Evolutionary conservation across 2,329 filamentous ascomycete species (phyloP), one percentile per base, ranked within the genome.

Genomic region (Phoma sp.): DNA sequence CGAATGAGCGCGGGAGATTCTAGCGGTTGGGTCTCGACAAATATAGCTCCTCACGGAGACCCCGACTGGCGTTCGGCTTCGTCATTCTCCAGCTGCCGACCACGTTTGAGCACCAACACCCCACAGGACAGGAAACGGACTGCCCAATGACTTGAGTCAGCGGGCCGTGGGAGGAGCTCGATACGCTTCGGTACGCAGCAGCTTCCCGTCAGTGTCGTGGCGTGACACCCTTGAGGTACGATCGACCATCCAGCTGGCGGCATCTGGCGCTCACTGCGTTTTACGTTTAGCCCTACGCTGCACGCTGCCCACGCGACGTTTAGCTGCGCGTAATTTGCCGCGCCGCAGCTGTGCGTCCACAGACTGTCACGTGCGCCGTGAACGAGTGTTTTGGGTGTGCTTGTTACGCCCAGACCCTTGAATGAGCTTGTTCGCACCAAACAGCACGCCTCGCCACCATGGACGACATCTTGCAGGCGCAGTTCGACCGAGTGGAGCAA

Each of bases 401-500:
- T 42, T 34, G 26, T 53, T 54, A 40, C 53, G 37, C 18, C 34
- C 46, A 26, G 30, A 25, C 37, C 42, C 47, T 43, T 37, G 42
- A 42, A 39, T 21, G 37, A 52, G 47, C 59, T 57, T 53, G 39
- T 51, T 48, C 25, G 33, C 42, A 45, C 49, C 39, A 39, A 48
- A 42, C 26, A 48, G 42, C 29, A 29, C 46, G 47, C 40, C 17
- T 34, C n/a, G 26, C 48, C 43, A 36, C 36, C 57, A 81, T 81
- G 78, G 74, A 77, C 47, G 66, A 69, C 42, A 56, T 76, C 25
- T 73, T 81, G 26, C 73, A 77, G 25, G 61, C 68, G 12, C 78
- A 76, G 56, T 80, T 80, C 56, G 71, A 77, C 60, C 75, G 78
- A 55, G 69, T 82, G 36, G 78, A 82, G 52, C 69, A 72, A 46